A percentile compares a stretch with the other conserved stretches of the same genome.
phyloP scores from a whole-genome alignment of 768 basidiomycete species.

The Leucocoprinus birnbaumii region DNA sequence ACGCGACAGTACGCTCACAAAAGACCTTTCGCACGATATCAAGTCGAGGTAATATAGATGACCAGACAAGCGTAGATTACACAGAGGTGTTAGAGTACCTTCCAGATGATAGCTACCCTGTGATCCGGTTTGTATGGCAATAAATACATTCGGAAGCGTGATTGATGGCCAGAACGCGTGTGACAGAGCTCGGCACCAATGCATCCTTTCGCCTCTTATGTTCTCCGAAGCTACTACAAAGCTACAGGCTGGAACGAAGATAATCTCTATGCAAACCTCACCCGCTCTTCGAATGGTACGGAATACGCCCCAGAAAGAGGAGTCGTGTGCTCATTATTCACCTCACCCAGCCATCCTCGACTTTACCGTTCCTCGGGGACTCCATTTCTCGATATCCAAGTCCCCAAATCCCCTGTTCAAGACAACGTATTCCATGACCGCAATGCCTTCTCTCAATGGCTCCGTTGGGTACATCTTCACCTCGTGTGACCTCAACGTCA shows the following conservation, averaged over 20 bases:
- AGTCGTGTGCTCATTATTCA: not conserved
- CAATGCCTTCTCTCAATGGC: slow-evolving; percentile 89
- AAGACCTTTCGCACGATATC: not conserved
- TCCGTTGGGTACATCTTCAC: slow-evolving; percentile 93
- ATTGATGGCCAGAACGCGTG: not conserved
- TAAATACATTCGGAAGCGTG: not conserved
- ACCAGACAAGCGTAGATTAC: not conserved
- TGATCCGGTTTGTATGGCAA: slow-evolving; percentile 1
- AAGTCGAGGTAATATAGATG: not conserved
- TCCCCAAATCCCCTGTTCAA: slow-evolving; percentile 87
- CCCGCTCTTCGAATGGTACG: slow-evolving; percentile 83
- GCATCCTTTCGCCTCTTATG: slow-evolving; percentile 87
- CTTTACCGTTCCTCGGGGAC: slow-evolving; percentile 81
- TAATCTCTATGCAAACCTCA: slow-evolving; percentile 88
- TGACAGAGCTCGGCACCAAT: slow-evolving; percentile 30
- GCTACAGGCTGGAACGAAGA: slow-evolving; percentile 98
- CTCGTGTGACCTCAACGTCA: slow-evolving; percentile 76
- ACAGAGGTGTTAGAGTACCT: not conserved
- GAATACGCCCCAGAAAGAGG: slow-evolving; percentile 5
- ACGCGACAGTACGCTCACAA: not conserved
- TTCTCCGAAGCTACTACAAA: slow-evolving; percentile 85
- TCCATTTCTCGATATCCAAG: slow-evolving; percentile 80
- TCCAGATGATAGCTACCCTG: not conserved
- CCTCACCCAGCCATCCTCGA: slow-evolving; percentile 79
- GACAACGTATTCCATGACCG: slow-evolving; percentile 90